Percentiles rank a stretch among this genome's conserved stretches.
Evolutionary conservation across 2,329 filamentous ascomycete genomes (phyloP).

Genomic region (Colletotrichum camelliae): DNA sequence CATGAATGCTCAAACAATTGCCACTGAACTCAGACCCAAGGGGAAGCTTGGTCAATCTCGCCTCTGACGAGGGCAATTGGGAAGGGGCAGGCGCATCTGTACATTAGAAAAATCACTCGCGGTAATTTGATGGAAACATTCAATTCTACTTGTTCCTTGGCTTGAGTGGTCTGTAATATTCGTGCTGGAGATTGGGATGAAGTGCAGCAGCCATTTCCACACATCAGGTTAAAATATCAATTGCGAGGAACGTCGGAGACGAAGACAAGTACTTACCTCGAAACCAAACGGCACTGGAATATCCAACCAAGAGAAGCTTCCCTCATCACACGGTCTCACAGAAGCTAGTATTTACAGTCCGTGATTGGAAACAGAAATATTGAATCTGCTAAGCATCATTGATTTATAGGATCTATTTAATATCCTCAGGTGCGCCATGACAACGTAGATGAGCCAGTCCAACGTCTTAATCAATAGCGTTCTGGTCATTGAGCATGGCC

Average conservation of each 20-base stretch:
- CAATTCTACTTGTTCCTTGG: neutral
- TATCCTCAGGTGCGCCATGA: neutral
- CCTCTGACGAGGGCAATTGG: neutral
- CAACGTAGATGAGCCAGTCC: accelerated
- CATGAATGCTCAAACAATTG: slow-evolving; percentile 5
- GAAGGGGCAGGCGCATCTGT: neutral
- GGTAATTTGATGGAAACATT: neutral
- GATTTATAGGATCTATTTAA: neutral
- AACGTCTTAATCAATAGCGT: neutral
- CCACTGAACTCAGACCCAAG: neutral
- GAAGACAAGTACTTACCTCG: neutral
- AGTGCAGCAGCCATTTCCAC: neutral
- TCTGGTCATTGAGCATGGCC: neutral
- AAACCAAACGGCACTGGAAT: accelerated
- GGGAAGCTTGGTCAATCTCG: neutral
- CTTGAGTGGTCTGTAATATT: neutral
- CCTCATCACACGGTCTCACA: neutral
- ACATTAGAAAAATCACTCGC: neutral
- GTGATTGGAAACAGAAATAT: neutral
- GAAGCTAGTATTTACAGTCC: neutral
- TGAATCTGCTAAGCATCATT: neutral
- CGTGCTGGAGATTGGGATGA: neutral
- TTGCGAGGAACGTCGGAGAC: neutral
- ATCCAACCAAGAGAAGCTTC: too few species aligned
- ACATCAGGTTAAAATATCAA: accelerated